phyloP scores from a whole-genome alignment of 225 moss, liverwort and hornwort genomes.

The Neckera pumila region DNA sequence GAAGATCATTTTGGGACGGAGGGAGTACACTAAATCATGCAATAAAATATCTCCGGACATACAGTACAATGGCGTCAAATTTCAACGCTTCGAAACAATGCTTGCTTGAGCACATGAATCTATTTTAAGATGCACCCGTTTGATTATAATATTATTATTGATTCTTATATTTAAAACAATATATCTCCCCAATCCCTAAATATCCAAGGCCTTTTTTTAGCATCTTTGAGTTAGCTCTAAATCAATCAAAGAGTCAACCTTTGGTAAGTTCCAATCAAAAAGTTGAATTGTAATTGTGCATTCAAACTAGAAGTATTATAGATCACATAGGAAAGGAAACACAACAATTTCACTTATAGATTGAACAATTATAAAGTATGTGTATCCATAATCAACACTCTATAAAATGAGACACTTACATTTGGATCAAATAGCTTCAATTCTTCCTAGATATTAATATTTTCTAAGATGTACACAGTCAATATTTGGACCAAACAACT shows the following conservation, averaged over 20 bases:
- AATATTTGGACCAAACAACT: neutral
- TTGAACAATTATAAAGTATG: neutral
- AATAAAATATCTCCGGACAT: neutral
- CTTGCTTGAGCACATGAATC: neutral
- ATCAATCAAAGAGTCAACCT: neutral
- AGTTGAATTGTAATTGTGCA: neutral
- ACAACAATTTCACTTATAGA: neutral
- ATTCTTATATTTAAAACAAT: neutral
- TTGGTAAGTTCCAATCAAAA: neutral
- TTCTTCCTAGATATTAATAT: neutral
- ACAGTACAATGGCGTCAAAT: neutral
- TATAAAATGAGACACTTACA: neutral
- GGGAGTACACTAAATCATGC: neutral
- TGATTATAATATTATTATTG: neutral
- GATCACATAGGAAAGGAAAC: neutral
- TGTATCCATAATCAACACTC: too few relatives aligned
- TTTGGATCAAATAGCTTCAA: fast-evolving
- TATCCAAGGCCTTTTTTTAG: neutral
- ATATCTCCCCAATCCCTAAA: neutral
- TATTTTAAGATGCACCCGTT: neutral
- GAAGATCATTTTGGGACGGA: too few relatives aligned
- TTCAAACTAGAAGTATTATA: neutral
- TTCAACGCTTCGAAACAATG: neutral
- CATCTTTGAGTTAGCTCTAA: neutral
- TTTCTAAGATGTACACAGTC: neutral